Conservation (phyloP, 1,284 basidiomycete species). For the Thelephora terrestris region DNA sequence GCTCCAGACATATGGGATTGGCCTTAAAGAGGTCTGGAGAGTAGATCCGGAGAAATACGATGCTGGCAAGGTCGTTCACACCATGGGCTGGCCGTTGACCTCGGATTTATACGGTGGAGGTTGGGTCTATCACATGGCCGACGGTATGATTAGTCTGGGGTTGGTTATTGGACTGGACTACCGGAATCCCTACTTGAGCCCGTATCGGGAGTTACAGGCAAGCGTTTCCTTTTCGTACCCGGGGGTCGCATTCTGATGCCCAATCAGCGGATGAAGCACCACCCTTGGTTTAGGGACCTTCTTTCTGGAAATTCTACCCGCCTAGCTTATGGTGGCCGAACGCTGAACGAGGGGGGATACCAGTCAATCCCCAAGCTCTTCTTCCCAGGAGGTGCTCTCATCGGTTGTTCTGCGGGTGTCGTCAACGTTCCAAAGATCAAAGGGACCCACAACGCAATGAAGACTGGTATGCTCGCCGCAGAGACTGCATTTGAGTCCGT, state of each 20-base stretch:
- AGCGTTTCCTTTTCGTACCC: constrained; percentile 13
- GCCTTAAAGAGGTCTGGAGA: constrained; percentile 97
- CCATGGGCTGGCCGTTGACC: constrained; percentile 90
- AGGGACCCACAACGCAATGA: constrained; percentile 99
- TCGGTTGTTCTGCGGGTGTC: constrained; percentile 95
- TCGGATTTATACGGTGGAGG: constrained; percentile 87
- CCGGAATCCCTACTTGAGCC: constrained; percentile 87
- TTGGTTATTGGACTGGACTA: constrained; percentile 95
- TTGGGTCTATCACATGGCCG: constrained; percentile 95
- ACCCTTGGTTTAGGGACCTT: constrained; percentile 81
- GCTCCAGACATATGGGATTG: constrained; percentile 94
- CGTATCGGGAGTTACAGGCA: constrained; percentile 90
- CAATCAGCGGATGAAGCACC: constrained; percentile 88
- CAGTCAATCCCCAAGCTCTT: constrained; percentile 88
- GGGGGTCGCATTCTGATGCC: not conserved
- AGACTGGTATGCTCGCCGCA: constrained; percentile 94
- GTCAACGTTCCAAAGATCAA: constrained; percentile 98
- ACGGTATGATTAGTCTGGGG: constrained; percentile 85
- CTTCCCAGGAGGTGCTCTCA: constrained; percentile 93
- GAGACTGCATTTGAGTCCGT: constrained; percentile 76
- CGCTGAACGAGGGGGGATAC: constrained; percentile 90
- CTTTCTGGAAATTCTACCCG: constrained; percentile 68
- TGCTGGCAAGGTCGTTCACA: constrained; percentile 86
- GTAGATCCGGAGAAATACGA: constrained; percentile 70
- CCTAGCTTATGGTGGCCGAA: constrained; percentile 87